Evolutionary conservation across 257 asterid species (phyloP).

Genomic region (Paulownia fortunei): DNA sequence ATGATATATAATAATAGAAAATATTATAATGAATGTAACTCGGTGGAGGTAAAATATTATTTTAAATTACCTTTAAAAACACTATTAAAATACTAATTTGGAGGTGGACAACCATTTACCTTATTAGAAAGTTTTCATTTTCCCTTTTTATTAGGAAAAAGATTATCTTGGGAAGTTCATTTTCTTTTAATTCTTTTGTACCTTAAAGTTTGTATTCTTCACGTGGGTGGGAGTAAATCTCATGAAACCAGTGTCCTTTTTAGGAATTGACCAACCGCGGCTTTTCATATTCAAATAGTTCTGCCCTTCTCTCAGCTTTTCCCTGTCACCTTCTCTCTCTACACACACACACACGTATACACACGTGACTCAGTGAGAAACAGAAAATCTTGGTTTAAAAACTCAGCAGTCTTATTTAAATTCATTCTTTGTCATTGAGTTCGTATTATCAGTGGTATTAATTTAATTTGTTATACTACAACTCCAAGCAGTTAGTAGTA

Average conservation of each 20-base stretch:
- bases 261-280: background rate
- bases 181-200: too few species aligned
- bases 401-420: background rate
- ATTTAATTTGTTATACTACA: background rate
- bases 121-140: too few species aligned
- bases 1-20: too few species aligned
- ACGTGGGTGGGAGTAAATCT: too few species aligned
- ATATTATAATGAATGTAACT: too few species aligned
- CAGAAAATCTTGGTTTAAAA: background rate
- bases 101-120: too few species aligned
- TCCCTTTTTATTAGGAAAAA: too few species aligned
- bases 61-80: too few species aligned
- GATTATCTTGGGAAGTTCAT: too few species aligned
- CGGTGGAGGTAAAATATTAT: too few species aligned
- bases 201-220: too few species aligned
- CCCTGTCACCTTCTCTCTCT: background rate
- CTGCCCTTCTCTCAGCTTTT: background rate
- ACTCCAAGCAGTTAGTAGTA: conserved; percentile 6
- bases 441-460: background rate
- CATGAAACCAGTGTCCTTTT: background rate
- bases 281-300: conserved; percentile 21
- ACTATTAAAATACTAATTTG: too few species aligned
- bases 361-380: background rate
- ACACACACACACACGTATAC: background rate
- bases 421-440: background rate